phyloP scores from a whole-genome alignment of 2,329 filamentous ascomycete genomes.

The Lasiodiplodia sp. region DNA sequence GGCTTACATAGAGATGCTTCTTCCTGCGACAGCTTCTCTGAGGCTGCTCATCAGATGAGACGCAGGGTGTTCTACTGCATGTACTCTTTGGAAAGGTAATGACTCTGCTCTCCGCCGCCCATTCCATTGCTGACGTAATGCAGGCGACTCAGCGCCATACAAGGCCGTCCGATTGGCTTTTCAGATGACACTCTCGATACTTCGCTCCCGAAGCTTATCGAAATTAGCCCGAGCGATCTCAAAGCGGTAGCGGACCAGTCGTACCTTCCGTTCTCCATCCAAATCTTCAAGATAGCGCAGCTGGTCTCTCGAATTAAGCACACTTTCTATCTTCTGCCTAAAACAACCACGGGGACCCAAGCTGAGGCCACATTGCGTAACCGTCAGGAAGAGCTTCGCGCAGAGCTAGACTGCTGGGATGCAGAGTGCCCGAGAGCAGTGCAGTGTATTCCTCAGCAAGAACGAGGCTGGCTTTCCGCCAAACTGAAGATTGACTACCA shows the following conservation, averaged over 20 bases:
- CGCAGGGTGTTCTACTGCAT: slow-evolving; percentile 46
- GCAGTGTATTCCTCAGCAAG: slow-evolving; percentile 20
- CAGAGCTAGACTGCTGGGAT: slow-evolving; percentile 37
- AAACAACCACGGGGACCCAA: slow-evolving; percentile 32
- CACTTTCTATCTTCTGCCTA: slow-evolving; percentile 39
- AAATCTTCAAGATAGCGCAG: slow-evolving; percentile 39
- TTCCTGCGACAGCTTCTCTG: slow-evolving; percentile 31
- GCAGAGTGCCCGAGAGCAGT: slow-evolving; percentile 26
- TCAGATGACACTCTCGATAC: slow-evolving; percentile 50
- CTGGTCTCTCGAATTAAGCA: slow-evolving; percentile 41
- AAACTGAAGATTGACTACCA: slow-evolving; percentile 46
- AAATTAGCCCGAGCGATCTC: slow-evolving; percentile 27
- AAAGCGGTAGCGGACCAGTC: slow-evolving; percentile 30
- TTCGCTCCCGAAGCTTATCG: slow-evolving; percentile 31
- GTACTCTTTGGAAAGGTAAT: slow-evolving; percentile 46
- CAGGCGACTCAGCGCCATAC: slow-evolving; percentile 37
- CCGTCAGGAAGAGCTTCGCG: slow-evolving; percentile 35
- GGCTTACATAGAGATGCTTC: slow-evolving; percentile 45
- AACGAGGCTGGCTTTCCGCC: slow-evolving; percentile 34
- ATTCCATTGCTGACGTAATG: neutral
- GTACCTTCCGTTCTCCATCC: slow-evolving; percentile 35
- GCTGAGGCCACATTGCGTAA: slow-evolving; percentile 34
- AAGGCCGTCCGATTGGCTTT: slow-evolving; percentile 49
- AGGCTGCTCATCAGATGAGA: slow-evolving; percentile 31
- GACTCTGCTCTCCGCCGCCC: neutral